Evolutionary conservation across 352 stramenopile genomes (phyloP).

Genomic region (Phytopythium montanum): DNA sequence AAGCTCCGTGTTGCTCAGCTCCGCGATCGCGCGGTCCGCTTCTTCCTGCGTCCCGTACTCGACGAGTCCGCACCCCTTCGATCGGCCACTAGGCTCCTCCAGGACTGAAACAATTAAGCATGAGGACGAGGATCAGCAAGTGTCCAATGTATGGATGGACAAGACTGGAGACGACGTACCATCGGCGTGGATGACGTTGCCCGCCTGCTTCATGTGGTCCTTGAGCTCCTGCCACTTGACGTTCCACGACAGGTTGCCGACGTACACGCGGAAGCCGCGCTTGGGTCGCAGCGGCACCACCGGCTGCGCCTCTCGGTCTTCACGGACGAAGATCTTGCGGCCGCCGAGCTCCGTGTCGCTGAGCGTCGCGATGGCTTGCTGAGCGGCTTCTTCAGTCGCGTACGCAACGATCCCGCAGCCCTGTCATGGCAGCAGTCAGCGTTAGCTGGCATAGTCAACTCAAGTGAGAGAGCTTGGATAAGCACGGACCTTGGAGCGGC

Average conservation of each 20-base stretch:
- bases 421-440: conserved; percentile 16
- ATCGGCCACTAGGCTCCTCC: conserved; percentile 80
- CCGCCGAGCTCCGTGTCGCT: conserved; percentile 92
- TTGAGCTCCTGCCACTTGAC: conserved; percentile 96
- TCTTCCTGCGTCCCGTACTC: conserved; percentile 68
- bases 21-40: conserved; percentile 83
- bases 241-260: conserved; percentile 91
- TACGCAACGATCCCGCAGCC: conserved; percentile 95
- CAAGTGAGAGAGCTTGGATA: neutral
- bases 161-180: conserved; percentile 40
- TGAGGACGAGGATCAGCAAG: neutral
- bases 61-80: conserved; percentile 87
- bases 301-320: conserved; percentile 83
- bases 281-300: conserved; percentile 19
- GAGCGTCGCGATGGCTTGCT: conserved; percentile 80
- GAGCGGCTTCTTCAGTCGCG: conserved; percentile 67
- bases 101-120: conserved; percentile 36
- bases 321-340: conserved; percentile 92
- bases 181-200: conserved; percentile 78
- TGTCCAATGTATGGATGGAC: neutral
- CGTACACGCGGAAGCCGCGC: conserved; percentile 72
- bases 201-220: conserved; percentile 91
- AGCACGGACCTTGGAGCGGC: conserved; percentile 65
- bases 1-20: conserved; percentile 92
- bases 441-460: neutral